phyloP scores from a whole-genome alignment of 305 asterid genomes.

The Petunia hybrid region DNA sequence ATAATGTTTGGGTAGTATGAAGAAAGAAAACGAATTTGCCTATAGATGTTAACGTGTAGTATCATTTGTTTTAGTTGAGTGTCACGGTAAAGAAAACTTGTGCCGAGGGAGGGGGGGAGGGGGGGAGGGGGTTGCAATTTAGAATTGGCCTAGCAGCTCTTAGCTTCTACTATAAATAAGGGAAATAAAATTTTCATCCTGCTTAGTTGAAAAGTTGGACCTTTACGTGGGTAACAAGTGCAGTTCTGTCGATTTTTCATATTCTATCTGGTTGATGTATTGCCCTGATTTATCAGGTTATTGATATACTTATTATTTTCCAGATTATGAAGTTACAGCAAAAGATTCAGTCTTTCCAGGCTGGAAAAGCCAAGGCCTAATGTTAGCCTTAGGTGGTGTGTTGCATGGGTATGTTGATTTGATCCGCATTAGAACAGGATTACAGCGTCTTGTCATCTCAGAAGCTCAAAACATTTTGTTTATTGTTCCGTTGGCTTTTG shows the following conservation, averaged over 20 bases:
- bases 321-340: constrained; percentile 84
- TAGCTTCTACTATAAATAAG: neutral
- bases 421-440: neutral
- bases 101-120: neutral
- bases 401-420: neutral
- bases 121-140: neutral
- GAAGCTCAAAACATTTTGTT: neutral
- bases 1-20: neutral
- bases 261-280: neutral
- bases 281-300: neutral
- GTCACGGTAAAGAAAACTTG: neutral
- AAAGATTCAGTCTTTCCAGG: constrained; percentile 78
- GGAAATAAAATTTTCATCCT: neutral
- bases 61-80: neutral
- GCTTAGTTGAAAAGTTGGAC: neutral
- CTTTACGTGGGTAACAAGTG: neutral
- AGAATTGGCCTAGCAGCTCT: neutral
- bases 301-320: constrained; percentile 22
- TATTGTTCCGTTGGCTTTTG: neutral
- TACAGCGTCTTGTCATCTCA: neutral
- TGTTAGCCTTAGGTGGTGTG: constrained; percentile 5
- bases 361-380: constrained; percentile 84
- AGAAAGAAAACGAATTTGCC: neutral
- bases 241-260: neutral
- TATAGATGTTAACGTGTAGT: neutral